phyloP scores from a whole-genome alignment of 2,329 filamentous ascomycete genomes.

The Clonostachys rosea region DNA sequence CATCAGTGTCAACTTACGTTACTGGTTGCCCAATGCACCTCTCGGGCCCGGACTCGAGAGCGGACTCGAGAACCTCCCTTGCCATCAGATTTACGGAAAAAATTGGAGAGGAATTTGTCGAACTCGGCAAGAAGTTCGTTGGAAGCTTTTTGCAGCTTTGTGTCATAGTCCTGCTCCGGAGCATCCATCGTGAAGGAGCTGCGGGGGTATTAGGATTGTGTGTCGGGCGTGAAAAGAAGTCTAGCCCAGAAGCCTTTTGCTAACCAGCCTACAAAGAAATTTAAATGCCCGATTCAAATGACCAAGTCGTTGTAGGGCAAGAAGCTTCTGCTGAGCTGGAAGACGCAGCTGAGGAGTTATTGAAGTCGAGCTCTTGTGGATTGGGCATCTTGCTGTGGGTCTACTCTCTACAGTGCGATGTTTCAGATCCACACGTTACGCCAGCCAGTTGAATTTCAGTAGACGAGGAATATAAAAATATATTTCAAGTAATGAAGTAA shows the following conservation, averaged over 20 bases:
- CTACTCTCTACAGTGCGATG: too few species aligned
- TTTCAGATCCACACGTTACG: too few species aligned
- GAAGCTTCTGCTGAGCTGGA: too few species aligned
- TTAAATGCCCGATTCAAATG: neutral
- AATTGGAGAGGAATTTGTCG: slow-evolving; percentile 43
- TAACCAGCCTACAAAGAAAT: neutral
- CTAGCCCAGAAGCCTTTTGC: neutral
- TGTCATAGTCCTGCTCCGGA: slow-evolving; percentile 53
- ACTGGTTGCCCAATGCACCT: slow-evolving; percentile 41
- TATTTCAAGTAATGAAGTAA: too few species aligned
- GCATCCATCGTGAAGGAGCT: slow-evolving; percentile 47
- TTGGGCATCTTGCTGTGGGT: too few species aligned
- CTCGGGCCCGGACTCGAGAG: slow-evolving; percentile 42
- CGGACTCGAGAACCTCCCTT: slow-evolving; percentile 35
- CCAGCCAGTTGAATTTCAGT: too few species aligned
- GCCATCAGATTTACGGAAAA: slow-evolving; percentile 47
- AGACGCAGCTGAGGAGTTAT: too few species aligned
- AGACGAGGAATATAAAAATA: too few species aligned
- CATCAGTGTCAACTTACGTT: slow-evolving; percentile 25
- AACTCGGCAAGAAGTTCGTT: slow-evolving; percentile 55
- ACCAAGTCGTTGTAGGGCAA: too few species aligned
- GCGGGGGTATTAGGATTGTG: neutral
- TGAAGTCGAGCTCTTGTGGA: too few species aligned
- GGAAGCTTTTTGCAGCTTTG: slow-evolving; percentile 58
- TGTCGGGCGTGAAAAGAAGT: too few species aligned